Conservation (phyloP, 257 asterid genomes). For the Perilla frutescens region DNA sequence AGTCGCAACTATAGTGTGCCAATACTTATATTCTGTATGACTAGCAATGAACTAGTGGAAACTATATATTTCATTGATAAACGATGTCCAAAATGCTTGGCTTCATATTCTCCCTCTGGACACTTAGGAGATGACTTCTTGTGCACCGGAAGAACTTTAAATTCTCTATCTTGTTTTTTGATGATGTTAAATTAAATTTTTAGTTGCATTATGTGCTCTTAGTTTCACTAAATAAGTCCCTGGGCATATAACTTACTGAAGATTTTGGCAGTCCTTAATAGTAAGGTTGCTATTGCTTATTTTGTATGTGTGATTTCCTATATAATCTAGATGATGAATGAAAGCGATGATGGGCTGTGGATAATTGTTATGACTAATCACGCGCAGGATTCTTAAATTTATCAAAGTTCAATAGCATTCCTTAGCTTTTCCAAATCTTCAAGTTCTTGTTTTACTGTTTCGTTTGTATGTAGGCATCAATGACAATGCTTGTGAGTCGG, state of each 20-base stretch:
- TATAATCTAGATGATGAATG: neutral
- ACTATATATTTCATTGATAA: neutral
- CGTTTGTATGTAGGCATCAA: neutral
- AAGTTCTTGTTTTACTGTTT: neutral
- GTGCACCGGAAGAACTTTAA: neutral
- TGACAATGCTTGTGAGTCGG: constrained; percentile 11
- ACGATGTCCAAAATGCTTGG: neutral
- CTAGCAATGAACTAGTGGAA: neutral
- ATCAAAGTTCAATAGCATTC: neutral
- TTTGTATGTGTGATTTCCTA: neutral
- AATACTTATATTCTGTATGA: neutral
- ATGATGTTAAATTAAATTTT: neutral
- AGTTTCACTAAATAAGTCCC: neutral
- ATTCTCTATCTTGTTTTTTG: neutral
- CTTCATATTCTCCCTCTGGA: neutral
- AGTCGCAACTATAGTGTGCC: neutral
- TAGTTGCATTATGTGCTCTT: neutral
- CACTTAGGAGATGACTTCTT: neutral
- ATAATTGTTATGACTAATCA: neutral
- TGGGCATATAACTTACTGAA: neutral
- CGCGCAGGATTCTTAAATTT: neutral
- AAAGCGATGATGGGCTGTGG: too few species aligned
- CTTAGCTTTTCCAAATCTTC: neutral
- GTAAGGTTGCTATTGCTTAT: neutral
- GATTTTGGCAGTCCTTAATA: neutral